phyloP scores from a whole-genome alignment of 306 rosid species.

The Cicer yamashitae region DNA sequence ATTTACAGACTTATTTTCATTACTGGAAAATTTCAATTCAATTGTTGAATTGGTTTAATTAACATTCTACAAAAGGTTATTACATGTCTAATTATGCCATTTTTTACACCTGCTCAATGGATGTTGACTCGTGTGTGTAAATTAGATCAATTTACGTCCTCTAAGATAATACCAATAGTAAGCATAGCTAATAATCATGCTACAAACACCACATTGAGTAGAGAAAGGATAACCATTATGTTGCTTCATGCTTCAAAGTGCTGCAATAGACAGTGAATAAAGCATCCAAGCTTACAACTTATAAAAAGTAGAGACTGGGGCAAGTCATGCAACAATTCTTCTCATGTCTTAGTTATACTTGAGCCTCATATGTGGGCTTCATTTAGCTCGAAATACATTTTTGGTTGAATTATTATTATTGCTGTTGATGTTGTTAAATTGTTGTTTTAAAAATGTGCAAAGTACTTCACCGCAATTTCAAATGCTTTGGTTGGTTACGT shows the following conservation, averaged over 20 bases:
- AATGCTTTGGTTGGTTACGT: neutral
- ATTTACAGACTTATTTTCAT: neutral
- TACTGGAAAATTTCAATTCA: neutral
- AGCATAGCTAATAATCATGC: neutral
- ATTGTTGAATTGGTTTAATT: too few species aligned
- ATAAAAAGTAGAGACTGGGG: neutral
- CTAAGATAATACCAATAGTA: neutral
- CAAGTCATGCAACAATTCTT: neutral
- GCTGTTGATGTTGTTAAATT: neutral
- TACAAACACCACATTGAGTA: neutral
- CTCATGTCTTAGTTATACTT: neutral
- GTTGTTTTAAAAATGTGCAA: slow-evolving; percentile 1
- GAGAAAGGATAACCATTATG: neutral
- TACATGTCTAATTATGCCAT: neutral
- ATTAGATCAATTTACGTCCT: neutral
- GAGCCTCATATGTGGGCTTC: neutral
- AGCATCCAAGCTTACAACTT: neutral
- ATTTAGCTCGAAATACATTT: neutral
- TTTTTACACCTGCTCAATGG: neutral
- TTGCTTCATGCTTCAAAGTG: too few species aligned
- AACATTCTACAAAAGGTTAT: neutral
- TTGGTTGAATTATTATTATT: slow-evolving; percentile 5
- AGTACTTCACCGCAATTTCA: neutral
- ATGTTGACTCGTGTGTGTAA: neutral
- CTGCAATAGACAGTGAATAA: neutral